Conservation (phyloP, 768 basidiomycete species). For the Podaxis pistillaris region DNA sequence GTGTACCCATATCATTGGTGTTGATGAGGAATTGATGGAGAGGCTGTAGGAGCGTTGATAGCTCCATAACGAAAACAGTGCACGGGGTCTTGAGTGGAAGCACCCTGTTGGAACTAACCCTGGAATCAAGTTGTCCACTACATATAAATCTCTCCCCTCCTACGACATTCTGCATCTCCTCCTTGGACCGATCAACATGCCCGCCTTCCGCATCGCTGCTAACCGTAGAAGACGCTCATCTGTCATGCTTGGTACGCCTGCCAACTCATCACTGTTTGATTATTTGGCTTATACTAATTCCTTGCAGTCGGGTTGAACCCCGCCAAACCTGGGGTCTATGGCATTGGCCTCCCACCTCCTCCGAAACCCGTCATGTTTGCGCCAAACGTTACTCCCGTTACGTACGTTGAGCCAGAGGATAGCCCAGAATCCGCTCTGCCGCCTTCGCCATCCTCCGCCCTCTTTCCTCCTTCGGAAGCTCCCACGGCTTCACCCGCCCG, state of each 20-base stretch:
- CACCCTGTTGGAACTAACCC: neutral
- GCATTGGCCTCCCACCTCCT: conserved; percentile 17
- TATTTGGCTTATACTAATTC: neutral
- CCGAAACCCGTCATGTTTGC: conserved; percentile 27
- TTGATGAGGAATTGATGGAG: neutral
- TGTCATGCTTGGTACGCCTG: conserved; percentile 8
- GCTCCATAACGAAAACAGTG: conserved; percentile 9
- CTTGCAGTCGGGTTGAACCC: conserved; percentile 19
- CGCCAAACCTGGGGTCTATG: conserved; percentile 28
- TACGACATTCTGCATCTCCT: neutral
- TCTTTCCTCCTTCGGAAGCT: conserved; percentile 22
- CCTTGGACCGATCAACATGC: conserved; percentile 8
- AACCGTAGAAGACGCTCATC: conserved; percentile 14
- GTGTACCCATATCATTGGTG: conserved; percentile 1
- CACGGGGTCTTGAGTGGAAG: conserved; percentile 5
- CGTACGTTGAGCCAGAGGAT: conserved; percentile 21
- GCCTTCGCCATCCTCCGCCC: conserved; percentile 12
- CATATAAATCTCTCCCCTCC: conserved; percentile 6
- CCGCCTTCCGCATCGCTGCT: neutral
- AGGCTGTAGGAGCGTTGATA: conserved; percentile 8
- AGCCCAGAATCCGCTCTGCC: conserved; percentile 14
- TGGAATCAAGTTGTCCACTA: neutral
- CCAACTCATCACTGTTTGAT: neutral
- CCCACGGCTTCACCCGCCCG: conserved; percentile 19
- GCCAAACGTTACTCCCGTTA: conserved; percentile 29